Percentiles rank a stretch among this genome's conserved stretches.
Evolutionary conservation across 1,284 basidiomycete genomes (phyloP).

Genomic region (Heterobasidion occidentale): DNA sequence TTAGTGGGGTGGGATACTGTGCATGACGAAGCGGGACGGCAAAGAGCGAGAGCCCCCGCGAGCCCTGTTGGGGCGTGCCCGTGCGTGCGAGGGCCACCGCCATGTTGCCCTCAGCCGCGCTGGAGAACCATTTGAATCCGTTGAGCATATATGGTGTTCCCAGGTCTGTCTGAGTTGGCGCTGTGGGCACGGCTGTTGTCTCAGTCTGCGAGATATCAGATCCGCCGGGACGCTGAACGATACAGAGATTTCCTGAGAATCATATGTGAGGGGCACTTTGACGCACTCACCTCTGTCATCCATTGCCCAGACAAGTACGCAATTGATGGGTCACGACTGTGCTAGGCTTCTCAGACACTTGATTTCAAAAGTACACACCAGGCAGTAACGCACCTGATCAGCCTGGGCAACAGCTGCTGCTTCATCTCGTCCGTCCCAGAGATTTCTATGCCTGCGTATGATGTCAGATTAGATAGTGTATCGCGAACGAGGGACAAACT

Average conservation of each 20-base stretch:
- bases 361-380: neutral
- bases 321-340: constrained; percentile 49
- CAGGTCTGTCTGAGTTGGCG: constrained; percentile 22
- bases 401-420: constrained; percentile 42
- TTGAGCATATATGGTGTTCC: constrained; percentile 51
- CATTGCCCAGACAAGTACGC: constrained; percentile 77
- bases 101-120: constrained; percentile 71
- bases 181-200: constrained; percentile 43
- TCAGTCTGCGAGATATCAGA: constrained; percentile 75
- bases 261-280: neutral
- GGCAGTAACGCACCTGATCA: constrained; percentile 42
- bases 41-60: constrained; percentile 65
- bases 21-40: constrained; percentile 56
- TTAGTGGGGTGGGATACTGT: constrained; percentile 38
- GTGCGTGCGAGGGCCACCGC: constrained; percentile 70
- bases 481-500: neutral
- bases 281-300: constrained; percentile 63
- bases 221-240: constrained; percentile 57
- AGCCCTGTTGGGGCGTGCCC: constrained; percentile 40
- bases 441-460: constrained; percentile 49
- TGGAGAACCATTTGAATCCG: constrained; percentile 82
- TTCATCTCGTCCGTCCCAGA: constrained; percentile 55
- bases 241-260: neutral
- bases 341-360: neutral
- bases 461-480: neutral